A percentile compares a stretch with the other conserved stretches of the same genome.
Conservation (phyloP, 768 basidiomycete genomes). For the Auricularia cornea region DNA sequence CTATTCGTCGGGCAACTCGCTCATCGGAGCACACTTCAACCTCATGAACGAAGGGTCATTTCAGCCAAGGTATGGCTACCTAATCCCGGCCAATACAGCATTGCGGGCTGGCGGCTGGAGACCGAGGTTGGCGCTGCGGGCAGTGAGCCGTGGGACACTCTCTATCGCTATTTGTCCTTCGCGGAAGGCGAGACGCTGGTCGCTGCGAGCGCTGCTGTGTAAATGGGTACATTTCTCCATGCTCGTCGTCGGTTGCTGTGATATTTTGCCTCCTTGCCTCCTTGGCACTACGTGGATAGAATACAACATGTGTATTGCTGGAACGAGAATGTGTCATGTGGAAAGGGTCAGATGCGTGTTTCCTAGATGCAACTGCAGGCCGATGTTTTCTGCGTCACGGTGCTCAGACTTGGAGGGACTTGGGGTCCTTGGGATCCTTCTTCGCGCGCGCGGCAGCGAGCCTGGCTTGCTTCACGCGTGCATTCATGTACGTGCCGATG, state of each 20-base stretch:
- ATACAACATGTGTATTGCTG: not conserved
- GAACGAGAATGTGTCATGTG: not conserved
- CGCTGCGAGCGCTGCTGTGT: not conserved
- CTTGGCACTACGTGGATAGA: not conserved
- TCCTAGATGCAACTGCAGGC: no score
- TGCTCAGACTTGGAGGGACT: not conserved
- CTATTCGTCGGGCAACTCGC: conserved; percentile 60
- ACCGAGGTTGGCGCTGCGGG: conserved; percentile 45
- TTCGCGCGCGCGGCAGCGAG: conserved; percentile 48
- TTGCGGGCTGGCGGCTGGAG: conserved; percentile 63
- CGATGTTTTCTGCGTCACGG: no score
- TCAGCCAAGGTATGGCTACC: conserved; percentile 49
- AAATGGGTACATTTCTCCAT: not conserved
- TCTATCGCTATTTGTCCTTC: not conserved
- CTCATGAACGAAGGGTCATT: conserved; percentile 37
- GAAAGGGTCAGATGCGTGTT: not conserved
- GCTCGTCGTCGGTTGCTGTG: not conserved
- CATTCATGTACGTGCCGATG: conserved; percentile 73
- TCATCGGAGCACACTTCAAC: conserved; percentile 49
- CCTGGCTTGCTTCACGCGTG: conserved; percentile 55
- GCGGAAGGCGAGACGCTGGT: not conserved
- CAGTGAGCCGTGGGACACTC: not conserved
- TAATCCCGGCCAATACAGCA: conserved; percentile 54
- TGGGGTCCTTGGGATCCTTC: conserved; percentile 14
- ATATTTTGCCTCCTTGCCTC: not conserved